Base-by-base conservation (phyloP, 108 stramenopile genomes). In the Mediolabrus comicus region DNA sequence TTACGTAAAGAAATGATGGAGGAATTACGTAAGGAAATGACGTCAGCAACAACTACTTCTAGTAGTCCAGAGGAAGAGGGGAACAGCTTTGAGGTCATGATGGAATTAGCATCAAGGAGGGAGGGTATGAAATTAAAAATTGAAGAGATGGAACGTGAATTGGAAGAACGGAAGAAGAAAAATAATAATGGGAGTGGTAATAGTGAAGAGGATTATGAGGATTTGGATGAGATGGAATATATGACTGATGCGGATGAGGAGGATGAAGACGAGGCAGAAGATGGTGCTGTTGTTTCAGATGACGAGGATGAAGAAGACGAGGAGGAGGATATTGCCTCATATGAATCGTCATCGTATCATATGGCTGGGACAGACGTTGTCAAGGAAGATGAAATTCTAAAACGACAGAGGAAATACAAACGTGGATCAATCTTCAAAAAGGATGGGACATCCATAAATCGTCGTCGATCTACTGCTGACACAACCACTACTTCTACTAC, bases 221-320 rank as follows among this genome's bases (percentile, higher is more conserved):
- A 67, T 17, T 70, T 75, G 72, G 68, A 86, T 12, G 79, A 86
- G 39, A 64, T 80, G 22, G 84, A 85, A 79, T 27, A 81, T n/a
- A 73, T 67, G 19, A 34, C 67, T n/a, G 71, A 71, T 2, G 14
- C 55, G 30, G 84, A 69, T 22, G 53, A 51, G 24, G 72, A 49
- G 27, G 79, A 35, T 14, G 65, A 32, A 24, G 31, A 22, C 13
- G 52, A 11, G 49, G 64, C 71, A 61, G 51, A 27, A 1, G 65
- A 53, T 9, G 71, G 35, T 6, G 59, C 16, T 19, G 33, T 22
- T 16, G 58, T 39, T 28, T 35, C 29, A 11, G 56, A 69, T 52
- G 67, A 77, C 10, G 36, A 54, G 2, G 71, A 80, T 24, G 73
- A 74, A 32, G 38, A 56, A 3, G 79, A 58, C 34, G 72, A 71